Evolutionary conservation across 2,329 filamentous ascomycete species (phyloP).

Genomic region (Neospermospora avenae): DNA sequence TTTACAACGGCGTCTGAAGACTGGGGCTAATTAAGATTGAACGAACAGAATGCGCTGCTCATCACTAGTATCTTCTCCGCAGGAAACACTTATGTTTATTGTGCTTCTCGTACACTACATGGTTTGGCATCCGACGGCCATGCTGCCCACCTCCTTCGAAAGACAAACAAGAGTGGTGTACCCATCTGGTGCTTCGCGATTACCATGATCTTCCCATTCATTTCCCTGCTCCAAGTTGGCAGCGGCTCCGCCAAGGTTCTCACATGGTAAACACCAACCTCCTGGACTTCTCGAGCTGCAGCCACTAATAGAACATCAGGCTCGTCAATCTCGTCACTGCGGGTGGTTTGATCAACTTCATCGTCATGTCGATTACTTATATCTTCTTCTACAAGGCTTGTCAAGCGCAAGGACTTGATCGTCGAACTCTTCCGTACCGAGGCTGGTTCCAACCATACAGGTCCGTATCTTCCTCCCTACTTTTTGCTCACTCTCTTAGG

Average conservation of each 20-base stretch:
- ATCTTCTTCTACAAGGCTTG: constrained; percentile 67
- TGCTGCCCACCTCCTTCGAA: constrained; percentile 51
- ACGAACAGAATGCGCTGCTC: constrained; percentile 54
- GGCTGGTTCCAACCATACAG: constrained; percentile 63
- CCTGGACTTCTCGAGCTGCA: too few species aligned
- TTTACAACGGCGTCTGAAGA: too few species aligned
- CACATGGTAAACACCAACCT: constrained; percentile 27
- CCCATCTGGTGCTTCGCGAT: constrained; percentile 58
- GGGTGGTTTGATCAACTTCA: constrained; percentile 69
- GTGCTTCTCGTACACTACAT: constrained; percentile 64
- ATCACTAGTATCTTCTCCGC: constrained; percentile 63
- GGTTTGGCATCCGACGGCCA: constrained; percentile 63
- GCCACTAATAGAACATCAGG: constrained; percentile 7
- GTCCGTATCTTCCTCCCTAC: too few species aligned
- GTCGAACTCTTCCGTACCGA: constrained; percentile 60
- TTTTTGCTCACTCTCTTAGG: too few species aligned
- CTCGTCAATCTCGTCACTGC: constrained; percentile 56
- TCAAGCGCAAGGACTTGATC: constrained; percentile 61
- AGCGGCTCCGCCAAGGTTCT: constrained; percentile 41
- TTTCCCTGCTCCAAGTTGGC: constrained; percentile 65
- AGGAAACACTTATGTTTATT: constrained; percentile 59
- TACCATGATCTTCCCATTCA: constrained; percentile 64
- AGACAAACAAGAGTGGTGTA: constrained; percentile 57
- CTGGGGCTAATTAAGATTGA: not conserved
- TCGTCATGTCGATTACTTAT: constrained; percentile 64